Percentiles rank a stretch among this genome's conserved stretches.
Evolutionary conservation across 768 basidiomycete species (phyloP).

Genomic region (Scleroderma citrinum): DNA sequence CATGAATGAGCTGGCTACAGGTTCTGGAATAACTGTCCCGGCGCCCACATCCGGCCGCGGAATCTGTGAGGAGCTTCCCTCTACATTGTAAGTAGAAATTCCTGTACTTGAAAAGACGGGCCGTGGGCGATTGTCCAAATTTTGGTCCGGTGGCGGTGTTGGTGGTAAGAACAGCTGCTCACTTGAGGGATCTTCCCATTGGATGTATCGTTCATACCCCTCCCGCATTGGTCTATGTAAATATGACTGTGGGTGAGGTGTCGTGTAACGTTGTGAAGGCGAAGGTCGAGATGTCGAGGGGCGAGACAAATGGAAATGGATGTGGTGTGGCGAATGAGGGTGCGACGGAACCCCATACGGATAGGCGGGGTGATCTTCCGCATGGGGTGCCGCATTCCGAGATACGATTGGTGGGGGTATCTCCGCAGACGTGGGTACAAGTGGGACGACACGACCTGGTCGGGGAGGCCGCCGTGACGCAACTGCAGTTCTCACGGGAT

Average conservation of each 20-base stretch:
- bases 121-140: background rate
- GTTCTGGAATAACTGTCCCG: background rate
- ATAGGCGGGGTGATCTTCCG: background rate
- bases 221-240: conserved; percentile 14
- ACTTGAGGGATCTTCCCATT: background rate
- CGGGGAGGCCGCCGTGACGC: background rate
- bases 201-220: background rate
- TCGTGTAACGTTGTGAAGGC: background rate
- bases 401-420: background rate
- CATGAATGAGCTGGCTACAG: background rate
- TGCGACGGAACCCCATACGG: background rate
- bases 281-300: background rate
- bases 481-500: background rate
- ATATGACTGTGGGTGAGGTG: background rate
- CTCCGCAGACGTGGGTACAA: background rate
- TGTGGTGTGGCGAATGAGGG: background rate
- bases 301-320: background rate
- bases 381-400: background rate
- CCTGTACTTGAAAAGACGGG: background rate
- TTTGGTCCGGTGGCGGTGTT: background rate
- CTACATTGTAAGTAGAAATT: background rate
- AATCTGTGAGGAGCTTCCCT: background rate
- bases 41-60: background rate
- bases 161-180: conserved; percentile 3
- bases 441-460: background rate